Evolutionary conservation across 768 basidiomycete species (phyloP).

Genomic region (Tylopilus plumbeoviolaceoides): DNA sequence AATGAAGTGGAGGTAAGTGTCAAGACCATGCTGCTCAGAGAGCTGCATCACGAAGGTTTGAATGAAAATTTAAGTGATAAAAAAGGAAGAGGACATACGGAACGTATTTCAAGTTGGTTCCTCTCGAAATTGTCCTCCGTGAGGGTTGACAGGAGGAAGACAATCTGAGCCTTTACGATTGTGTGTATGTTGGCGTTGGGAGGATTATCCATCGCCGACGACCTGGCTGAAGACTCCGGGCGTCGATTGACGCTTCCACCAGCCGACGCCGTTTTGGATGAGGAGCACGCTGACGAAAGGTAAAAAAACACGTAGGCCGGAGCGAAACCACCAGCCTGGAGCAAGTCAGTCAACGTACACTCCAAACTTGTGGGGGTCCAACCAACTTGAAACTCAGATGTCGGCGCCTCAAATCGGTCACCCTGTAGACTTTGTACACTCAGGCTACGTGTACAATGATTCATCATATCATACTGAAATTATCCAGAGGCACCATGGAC

Average conservation of each 20-base stretch:
- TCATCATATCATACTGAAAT: too few relatives aligned
- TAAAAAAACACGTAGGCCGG: conserved; percentile 35
- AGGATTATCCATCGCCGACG: conserved; percentile 82
- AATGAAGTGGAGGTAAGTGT: conserved; percentile 97
- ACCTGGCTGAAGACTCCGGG: conserved; percentile 73
- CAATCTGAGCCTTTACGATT: conserved; percentile 96
- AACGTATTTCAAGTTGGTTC: conserved; percentile 91
- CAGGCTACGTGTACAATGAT: too few relatives aligned
- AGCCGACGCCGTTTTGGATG: conserved; percentile 63
- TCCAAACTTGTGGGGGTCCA: conserved; percentile 13
- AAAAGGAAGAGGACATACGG: conserved; percentile 55
- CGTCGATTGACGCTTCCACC: conserved; percentile 65
- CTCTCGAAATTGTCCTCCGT: conserved; percentile 97
- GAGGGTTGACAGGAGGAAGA: conserved; percentile 92
- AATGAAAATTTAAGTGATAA: conserved; percentile 3
- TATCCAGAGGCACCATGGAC: too few relatives aligned
- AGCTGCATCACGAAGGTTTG: conserved; percentile 50
- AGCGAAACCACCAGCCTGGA: conserved; percentile 29
- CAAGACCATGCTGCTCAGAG: conserved; percentile 93
- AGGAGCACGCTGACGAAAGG: conserved; percentile 29
- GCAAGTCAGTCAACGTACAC: conserved; percentile 19
- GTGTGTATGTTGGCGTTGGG: conserved; percentile 83
- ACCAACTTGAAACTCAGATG: conserved; percentile 18
- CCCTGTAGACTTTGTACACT: background rate
- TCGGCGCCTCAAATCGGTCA: conserved; percentile 15